These are phyloP conservation scores for Haematococcus sp. DNA, from an alignment of 139 green algal species.

Conservation along the genomic window DNA sequence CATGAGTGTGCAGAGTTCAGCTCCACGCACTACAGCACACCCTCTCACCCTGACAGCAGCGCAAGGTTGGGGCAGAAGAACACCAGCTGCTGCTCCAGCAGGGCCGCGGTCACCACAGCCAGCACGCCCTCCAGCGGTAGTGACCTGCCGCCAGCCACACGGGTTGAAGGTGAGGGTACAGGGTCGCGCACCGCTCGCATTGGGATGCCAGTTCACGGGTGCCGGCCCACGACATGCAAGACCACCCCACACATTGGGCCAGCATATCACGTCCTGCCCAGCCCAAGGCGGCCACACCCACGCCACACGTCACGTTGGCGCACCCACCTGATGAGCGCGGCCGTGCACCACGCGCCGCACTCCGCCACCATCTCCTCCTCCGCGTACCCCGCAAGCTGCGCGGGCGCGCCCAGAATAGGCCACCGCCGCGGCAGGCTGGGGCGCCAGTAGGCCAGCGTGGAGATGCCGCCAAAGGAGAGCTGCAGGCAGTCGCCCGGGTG, in stretches of 20 bases:
- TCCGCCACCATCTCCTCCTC: slow-evolving; percentile 52
- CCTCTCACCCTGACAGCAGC: slow-evolving; percentile 39
- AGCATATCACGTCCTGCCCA: too few relatives aligned
- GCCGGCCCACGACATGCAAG: too few relatives aligned
- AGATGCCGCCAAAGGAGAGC: slow-evolving; percentile 24
- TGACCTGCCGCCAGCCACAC: too few relatives aligned
- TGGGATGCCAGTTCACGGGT: too few relatives aligned
- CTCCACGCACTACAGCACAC: too few relatives aligned
- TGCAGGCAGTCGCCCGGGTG: slow-evolving; percentile 15
- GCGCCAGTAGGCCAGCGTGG: slow-evolving; percentile 18
- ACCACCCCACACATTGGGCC: too few relatives aligned
- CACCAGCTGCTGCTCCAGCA: slow-evolving; percentile 89
- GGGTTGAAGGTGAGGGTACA: background rate
- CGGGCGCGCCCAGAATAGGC: slow-evolving; percentile 16
- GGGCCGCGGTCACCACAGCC: slow-evolving; percentile 61
- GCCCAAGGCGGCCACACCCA: too few relatives aligned
- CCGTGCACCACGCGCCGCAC: slow-evolving; percentile 63
- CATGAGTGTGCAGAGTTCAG: too few relatives aligned
- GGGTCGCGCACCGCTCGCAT: too few relatives aligned
- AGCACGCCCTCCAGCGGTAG: slow-evolving; percentile 84
- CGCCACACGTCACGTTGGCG: background rate
- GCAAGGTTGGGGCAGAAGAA: slow-evolving; percentile 86
- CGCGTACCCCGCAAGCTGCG: slow-evolving; percentile 23
- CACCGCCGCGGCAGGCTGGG: slow-evolving; percentile 22
- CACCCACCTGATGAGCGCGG: slow-evolving; percentile 61